Percentiles rank a stretch among this genome's conserved stretches.
phyloP scores from a whole-genome alignment of 177 flowering plant species.

The Vitis hybrid region DNA sequence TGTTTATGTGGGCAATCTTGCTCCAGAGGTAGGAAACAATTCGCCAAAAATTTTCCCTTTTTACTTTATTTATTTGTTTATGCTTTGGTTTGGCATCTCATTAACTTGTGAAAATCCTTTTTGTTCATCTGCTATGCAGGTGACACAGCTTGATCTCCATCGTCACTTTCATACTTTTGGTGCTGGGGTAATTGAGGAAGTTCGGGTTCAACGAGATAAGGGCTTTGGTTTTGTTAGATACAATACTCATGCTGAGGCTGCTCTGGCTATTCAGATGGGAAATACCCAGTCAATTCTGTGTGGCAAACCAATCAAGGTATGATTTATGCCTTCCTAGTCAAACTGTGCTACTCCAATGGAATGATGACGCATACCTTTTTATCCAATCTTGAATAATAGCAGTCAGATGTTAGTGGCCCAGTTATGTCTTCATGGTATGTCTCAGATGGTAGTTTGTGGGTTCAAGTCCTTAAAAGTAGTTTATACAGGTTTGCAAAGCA shows the following conservation, averaged over 20 bases:
- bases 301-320: conserved; percentile 90
- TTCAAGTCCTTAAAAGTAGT: too few species aligned
- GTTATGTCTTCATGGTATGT: too few species aligned
- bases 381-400: too few species aligned
- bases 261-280: conserved; percentile 91
- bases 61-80: neutral
- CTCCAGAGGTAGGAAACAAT: conserved; percentile 68
- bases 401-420: too few species aligned
- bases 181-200: conserved; percentile 96
- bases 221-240: conserved; percentile 99
- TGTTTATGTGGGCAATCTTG: conserved; percentile 97
- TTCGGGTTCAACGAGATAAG: conserved; percentile 90
- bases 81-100: neutral
- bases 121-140: conserved; percentile 41
- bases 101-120: neutral
- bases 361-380: too few species aligned
- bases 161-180: conserved; percentile 88
- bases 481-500: too few species aligned
- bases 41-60: neutral
- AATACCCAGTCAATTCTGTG: conserved; percentile 66
- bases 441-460: too few species aligned
- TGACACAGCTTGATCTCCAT: conserved; percentile 87
- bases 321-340: conserved; percentile 4
- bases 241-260: conserved; percentile 92
- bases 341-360: too few species aligned